Conservation (phyloP, 805 yeast genomes). For the Starmerella asiatica region DNA sequence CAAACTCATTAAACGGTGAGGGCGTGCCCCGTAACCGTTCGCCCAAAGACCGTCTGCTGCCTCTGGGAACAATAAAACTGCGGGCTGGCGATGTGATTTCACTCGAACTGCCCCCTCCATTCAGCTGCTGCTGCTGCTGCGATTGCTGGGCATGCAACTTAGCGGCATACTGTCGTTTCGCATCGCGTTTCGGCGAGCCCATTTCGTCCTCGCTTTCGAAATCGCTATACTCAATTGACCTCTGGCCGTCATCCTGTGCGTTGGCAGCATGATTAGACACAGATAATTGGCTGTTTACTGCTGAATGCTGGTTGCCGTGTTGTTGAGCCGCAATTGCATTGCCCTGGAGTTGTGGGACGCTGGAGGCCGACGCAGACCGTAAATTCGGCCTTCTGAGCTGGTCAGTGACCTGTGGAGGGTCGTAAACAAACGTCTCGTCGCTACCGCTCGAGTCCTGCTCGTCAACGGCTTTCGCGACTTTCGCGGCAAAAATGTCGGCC, state of each 20-base stretch:
- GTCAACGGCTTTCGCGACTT: conserved; percentile 84
- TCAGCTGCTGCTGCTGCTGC: background rate
- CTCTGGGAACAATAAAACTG: background rate
- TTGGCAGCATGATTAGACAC: background rate
- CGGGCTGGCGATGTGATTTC: too few relatives aligned
- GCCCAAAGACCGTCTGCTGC: background rate
- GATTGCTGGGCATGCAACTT: background rate
- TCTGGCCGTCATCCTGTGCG: too few relatives aligned
- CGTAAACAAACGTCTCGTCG: conserved; percentile 95
- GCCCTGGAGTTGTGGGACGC: background rate
- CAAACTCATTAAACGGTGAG: background rate
- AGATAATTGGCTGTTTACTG: background rate
- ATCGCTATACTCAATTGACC: background rate
- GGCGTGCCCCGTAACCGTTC: background rate
- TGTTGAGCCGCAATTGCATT: background rate
- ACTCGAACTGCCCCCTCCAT: background rate
- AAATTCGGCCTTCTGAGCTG: conserved; percentile 16
- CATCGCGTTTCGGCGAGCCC: background rate
- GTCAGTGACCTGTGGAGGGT: conserved; percentile 30
- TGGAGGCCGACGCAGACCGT: conserved; percentile 16
- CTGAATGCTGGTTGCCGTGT: background rate
- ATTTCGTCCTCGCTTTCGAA: background rate
- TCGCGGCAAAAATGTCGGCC: conserved; percentile 91
- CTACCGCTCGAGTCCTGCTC: conserved; percentile 62
- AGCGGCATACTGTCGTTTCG: background rate